Evolutionary conservation across 2,329 filamentous ascomycete genomes (phyloP), one percentile per base, ranked within the genome.

Genomic region (Pseudopyricularia javanii): DNA sequence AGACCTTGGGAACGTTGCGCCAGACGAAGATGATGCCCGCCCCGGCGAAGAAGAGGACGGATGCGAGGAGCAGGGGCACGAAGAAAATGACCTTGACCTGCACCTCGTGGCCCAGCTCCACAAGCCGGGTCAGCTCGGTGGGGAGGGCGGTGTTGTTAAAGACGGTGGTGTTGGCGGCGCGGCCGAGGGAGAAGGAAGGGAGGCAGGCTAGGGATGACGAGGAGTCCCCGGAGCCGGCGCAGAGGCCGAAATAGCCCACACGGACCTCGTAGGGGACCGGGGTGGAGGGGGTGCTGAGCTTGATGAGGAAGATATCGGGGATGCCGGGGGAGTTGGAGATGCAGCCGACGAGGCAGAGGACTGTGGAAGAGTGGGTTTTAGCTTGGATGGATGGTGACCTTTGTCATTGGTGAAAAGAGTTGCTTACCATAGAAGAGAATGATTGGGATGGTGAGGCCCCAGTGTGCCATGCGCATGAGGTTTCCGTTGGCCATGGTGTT

Each of bases 1-100:
- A 66, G 54, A 63, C 62, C 7, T 55, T 66, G 52, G 58, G 58
- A 53, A 62, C 20, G 32, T 48, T 53, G 51, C 47, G 43, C 43
- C 43, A 53, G 32, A 53, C 15, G 33, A 53, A 32, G 14, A 53
- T 22, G 17, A 30, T 35, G 17, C 24, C 12, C 32, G 47, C 24
- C 9, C 43, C 57, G 47, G 63, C 63, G 57, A 60, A 57, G 55
- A 67, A 64, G 55, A 65, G 65, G 61, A 59, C 32, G 20, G 28
- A 26, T 11, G 43, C 51, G 20, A 53, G 43, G 17, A 53, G 47
- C 43, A 53, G 33, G 11, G 51, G 51, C 22, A 53, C 51, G 45
- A 53, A 53, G 51, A 53, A 48, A 45, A 53, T 49, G 43, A 53
- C 47, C 24, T 49, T 49, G 32, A 37, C 32, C 45, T 53, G 51